phyloP scores from a whole-genome alignment of 2,329 filamentous ascomycete species.

The Truncatella angustata region DNA sequence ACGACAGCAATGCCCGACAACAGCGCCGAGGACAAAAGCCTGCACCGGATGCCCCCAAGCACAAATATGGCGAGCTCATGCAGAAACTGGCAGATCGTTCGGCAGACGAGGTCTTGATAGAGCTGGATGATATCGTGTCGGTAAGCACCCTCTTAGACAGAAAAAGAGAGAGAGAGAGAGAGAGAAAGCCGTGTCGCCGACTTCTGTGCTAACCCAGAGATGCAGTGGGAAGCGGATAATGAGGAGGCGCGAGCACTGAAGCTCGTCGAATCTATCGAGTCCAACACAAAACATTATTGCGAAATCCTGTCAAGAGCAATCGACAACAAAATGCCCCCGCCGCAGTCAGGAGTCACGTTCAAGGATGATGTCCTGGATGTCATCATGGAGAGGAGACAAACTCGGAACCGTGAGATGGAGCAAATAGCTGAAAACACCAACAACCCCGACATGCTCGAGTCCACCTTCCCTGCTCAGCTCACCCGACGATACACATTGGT shows the following conservation, averaged over 20 bases:
- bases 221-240: conserved; percentile 71
- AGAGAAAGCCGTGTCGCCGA: neutral
- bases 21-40: conserved; percentile 49
- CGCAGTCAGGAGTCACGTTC: conserved; percentile 80
- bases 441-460: conserved; percentile 64
- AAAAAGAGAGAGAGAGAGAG: too few relatives aligned
- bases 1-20: conserved; percentile 61
- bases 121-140: conserved; percentile 80
- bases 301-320: conserved; percentile 87
- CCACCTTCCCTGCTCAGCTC: conserved; percentile 87
- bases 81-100: conserved; percentile 84
- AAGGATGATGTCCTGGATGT: conserved; percentile 98
- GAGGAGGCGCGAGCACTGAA: conserved; percentile 60
- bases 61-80: conserved; percentile 86
- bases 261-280: conserved; percentile 80
- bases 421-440: conserved; percentile 64
- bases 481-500: conserved; percentile 93
- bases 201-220: neutral
- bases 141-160: too few relatives aligned
- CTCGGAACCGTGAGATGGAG: conserved; percentile 75
- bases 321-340: conserved; percentile 79
- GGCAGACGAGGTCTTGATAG: conserved; percentile 75
- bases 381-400: conserved; percentile 87
- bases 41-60: conserved; percentile 56
- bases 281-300: conserved; percentile 92